A percentile compares a stretch with the other conserved stretches of the same genome.
Conservation (phyloP, 768 basidiomycete species). For the Macrocybe gigantea region DNA sequence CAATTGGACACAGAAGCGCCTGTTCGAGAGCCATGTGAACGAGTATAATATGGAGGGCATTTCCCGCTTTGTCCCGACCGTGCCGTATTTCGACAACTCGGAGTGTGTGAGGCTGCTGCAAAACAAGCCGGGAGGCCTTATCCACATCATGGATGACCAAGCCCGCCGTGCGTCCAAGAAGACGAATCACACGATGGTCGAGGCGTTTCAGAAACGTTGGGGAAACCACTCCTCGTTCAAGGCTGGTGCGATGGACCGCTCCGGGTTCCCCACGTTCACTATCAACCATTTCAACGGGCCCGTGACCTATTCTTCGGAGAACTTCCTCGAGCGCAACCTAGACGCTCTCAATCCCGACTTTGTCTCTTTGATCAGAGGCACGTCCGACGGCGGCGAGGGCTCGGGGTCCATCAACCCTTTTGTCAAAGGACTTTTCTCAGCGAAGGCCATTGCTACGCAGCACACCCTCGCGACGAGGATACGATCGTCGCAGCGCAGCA, state of each 20-base stretch:
- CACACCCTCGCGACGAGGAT: constrained; percentile 88
- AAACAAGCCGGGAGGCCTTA: constrained; percentile 82
- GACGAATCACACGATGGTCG: constrained; percentile 91
- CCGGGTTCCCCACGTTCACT: constrained; percentile 82
- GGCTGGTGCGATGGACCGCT: constrained; percentile 64
- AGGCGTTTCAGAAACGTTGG: constrained; percentile 92
- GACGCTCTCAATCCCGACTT: constrained; percentile 93
- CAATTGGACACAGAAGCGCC: constrained; percentile 68
- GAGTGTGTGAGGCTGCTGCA: constrained; percentile 86
- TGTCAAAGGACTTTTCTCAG: constrained; percentile 84
- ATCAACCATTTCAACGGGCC: constrained; percentile 89
- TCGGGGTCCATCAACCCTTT: constrained; percentile 87
- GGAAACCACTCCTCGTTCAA: constrained; percentile 93
- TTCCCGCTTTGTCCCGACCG: constrained; percentile 55
- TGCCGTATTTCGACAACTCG: constrained; percentile 85
- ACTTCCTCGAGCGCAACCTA: constrained; percentile 83
- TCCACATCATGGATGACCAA: constrained; percentile 98
- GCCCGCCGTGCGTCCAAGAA: constrained; percentile 82
- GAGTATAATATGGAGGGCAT: constrained; percentile 87
- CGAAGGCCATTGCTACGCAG: constrained; percentile 89
- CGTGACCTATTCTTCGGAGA: constrained; percentile 87
- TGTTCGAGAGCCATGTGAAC: constrained; percentile 77
- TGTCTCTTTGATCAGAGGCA: constrained; percentile 79
- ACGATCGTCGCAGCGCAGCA: constrained; percentile 95
- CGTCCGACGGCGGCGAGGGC: constrained; percentile 52